Conservation (phyloP, 2,329 filamentous ascomycete species). For the Grosmannia serpens region DNA sequence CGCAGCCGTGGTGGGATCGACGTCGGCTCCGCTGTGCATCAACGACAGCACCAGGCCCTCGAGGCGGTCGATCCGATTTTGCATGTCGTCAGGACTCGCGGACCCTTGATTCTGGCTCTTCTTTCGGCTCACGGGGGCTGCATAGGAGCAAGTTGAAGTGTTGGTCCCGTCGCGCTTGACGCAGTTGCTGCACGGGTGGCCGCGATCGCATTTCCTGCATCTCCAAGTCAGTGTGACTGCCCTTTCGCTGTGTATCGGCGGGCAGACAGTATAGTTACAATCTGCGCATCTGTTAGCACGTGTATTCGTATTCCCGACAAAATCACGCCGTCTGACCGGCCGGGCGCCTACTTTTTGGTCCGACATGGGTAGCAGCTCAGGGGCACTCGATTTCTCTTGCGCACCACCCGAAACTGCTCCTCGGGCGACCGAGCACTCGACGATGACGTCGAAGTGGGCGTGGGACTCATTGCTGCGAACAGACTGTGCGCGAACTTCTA, state of each 20-base stretch:
- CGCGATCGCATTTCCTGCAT: conserved; percentile 79
- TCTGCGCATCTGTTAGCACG: conserved; percentile 2
- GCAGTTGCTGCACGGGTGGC: conserved; percentile 87
- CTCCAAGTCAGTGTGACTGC: not conserved
- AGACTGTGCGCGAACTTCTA: not conserved
- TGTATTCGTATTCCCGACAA: not conserved
- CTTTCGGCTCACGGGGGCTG: conserved; percentile 56
- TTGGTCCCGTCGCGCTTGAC: conserved; percentile 80
- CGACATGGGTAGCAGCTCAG: conserved; percentile 86
- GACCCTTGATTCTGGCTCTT: conserved; percentile 55
- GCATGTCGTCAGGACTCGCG: conserved; percentile 82
- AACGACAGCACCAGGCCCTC: conserved; percentile 85
- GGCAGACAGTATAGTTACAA: conserved; percentile 5
- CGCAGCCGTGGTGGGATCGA: conserved; percentile 24
- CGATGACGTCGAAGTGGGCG: conserved; percentile 68
- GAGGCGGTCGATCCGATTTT: conserved; percentile 90
- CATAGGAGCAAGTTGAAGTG: conserved; percentile 74
- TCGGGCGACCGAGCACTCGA: conserved; percentile 70
- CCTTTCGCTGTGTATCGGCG: not conserved
- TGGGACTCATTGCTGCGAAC: conserved; percentile 51
- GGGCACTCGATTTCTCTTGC: conserved; percentile 84
- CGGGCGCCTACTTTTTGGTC: conserved; percentile 60
- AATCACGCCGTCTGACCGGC: not conserved
- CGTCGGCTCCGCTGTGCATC: conserved; percentile 70
- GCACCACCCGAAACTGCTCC: conserved; percentile 74